Conservation (phyloP, 192 early-diverging fungal species). For the Coemansia sp. region DNA sequence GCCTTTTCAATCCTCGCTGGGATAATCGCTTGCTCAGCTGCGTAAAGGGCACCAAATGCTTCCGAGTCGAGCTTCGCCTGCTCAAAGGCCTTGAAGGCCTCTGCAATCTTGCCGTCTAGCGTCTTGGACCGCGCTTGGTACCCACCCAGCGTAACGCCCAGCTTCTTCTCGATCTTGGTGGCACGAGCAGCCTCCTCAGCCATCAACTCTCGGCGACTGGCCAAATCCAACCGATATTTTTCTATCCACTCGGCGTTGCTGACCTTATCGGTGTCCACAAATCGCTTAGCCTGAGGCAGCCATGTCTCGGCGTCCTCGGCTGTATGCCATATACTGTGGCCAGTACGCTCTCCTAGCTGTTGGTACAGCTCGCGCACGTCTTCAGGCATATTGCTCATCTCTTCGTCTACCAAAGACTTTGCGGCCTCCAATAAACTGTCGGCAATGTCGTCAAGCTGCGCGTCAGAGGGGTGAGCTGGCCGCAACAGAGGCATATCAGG, state of each 20-base stretch:
- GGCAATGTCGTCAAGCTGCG: slow-evolving; percentile 54
- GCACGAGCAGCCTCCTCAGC: slow-evolving; percentile 72
- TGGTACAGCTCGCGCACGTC: slow-evolving; percentile 14
- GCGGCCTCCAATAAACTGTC: slow-evolving; percentile 66
- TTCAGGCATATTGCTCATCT: slow-evolving; percentile 36
- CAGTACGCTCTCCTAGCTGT: slow-evolving; percentile 14
- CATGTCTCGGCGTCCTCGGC: slow-evolving; percentile 28
- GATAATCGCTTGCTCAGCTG: slow-evolving; percentile 63
- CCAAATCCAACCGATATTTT: slow-evolving; percentile 34
- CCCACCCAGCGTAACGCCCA: slow-evolving; percentile 79
- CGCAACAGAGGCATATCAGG: slow-evolving; percentile 61
- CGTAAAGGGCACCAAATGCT: slow-evolving; percentile 63
- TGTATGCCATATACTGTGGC: slow-evolving; percentile 35
- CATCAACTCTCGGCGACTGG: slow-evolving; percentile 67
- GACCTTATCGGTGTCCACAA: slow-evolving; percentile 1
- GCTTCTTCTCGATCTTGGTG: slow-evolving; percentile 84
- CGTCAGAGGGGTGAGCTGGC: slow-evolving; percentile 15
- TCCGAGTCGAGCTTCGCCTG: slow-evolving; percentile 61
- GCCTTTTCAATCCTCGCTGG: slow-evolving; percentile 59
- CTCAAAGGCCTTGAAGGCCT: slow-evolving; percentile 63
- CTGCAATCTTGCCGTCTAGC: slow-evolving; percentile 63
- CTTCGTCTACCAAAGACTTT: slow-evolving; percentile 58
- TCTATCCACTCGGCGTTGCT: slow-evolving; percentile 23
- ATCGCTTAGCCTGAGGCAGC: slow-evolving; percentile 21
- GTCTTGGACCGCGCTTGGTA: slow-evolving; percentile 73